Base-by-base conservation (phyloP, 805 yeast species). In the Clavispora santaluciae region DNA sequence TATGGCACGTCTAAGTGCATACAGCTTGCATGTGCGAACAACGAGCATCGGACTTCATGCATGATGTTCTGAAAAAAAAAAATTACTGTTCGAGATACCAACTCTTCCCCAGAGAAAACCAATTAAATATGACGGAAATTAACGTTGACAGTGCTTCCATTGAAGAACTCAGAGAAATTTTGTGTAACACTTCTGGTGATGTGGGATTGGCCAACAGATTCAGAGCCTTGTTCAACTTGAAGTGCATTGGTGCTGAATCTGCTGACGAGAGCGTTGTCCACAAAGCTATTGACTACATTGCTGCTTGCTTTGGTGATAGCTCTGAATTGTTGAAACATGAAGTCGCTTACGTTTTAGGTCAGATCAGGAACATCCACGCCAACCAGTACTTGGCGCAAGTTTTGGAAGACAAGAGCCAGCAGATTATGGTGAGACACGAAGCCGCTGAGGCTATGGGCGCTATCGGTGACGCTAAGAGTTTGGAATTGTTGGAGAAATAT, bases 371-470 rank as follows among this genome's bases (percentile, higher is more conserved):
- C 67, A 59, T 81, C 51, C 64, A 77, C 42, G 88, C 96, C 43
- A 86, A 91, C 45, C 83, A 86, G 36, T 73, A 79, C 36, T 74
- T 93, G 45, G 76, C 87, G 61, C 73, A 73, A 6, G 95, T 88
- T 17, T 73, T 93, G 54, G 64, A 67, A 36, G 81, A 83, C 60
- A 56, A 60, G 18, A 50, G 70, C 12, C 98, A 91, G 69, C 93
- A 86, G 59, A 73, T 86, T 45, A 93, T 93, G 98, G 99, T 93
- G 26, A 84, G 99, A 64, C 99, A 93, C 63, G 99, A 93, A 65
- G 99, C 99, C 13, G 99, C 99, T 6, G 99, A 93, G 66, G 99
- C 98, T 33, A 73, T 93, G 41, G 99, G 99, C 46, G 99, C 99
- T 33, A 72, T 93, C 39, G 95, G 95, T 36, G 95, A 89, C 62